These are phyloP conservation scores for Barnettozyma siamensis DNA, from an alignment of 805 yeast species.

Conservation along the genomic window DNA sequence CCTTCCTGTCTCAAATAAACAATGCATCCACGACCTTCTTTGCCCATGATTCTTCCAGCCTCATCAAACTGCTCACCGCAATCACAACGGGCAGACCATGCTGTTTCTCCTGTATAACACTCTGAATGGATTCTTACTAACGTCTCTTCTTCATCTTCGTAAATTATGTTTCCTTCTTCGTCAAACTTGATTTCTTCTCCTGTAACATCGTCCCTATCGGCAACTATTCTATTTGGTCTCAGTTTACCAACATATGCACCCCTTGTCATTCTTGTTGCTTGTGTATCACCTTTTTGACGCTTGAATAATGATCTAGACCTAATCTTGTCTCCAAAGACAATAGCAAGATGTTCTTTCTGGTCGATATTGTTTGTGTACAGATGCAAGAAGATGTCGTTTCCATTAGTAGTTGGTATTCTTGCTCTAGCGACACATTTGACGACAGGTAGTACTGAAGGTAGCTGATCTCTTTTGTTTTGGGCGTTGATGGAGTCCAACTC, in stretches of 20 bases:
- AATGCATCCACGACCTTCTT: conserved; percentile 84
- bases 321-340: conserved; percentile 91
- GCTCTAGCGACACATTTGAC: conserved; percentile 93
- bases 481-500: conserved; percentile 7
- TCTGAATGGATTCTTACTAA: conserved; percentile 92
- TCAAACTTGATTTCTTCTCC: conserved; percentile 38
- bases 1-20: conserved; percentile 97
- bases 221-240: conserved; percentile 75
- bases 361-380: conserved; percentile 82
- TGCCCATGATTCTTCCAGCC: conserved; percentile 91
- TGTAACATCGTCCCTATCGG: conserved; percentile 51
- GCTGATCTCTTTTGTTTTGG: conserved; percentile 30
- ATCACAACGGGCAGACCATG: conserved; percentile 98
- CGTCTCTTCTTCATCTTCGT: conserved; percentile 33
- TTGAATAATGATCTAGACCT: conserved; percentile 70
- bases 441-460: conserved; percentile 56
- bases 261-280: conserved; percentile 93
- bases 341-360: conserved; percentile 91
- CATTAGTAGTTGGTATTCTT: conserved; percentile 91
- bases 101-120: conserved; percentile 98
- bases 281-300: conserved; percentile 64
- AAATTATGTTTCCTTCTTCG: conserved; percentile 31
- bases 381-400: conserved; percentile 91
- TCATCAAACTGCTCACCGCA: conserved; percentile 99
- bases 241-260: conserved; percentile 94